A percentile compares a stretch with the other conserved stretches of the same genome.
Evolutionary conservation across 805 yeast species (phyloP).

Genomic region (Candida silvatica): DNA sequence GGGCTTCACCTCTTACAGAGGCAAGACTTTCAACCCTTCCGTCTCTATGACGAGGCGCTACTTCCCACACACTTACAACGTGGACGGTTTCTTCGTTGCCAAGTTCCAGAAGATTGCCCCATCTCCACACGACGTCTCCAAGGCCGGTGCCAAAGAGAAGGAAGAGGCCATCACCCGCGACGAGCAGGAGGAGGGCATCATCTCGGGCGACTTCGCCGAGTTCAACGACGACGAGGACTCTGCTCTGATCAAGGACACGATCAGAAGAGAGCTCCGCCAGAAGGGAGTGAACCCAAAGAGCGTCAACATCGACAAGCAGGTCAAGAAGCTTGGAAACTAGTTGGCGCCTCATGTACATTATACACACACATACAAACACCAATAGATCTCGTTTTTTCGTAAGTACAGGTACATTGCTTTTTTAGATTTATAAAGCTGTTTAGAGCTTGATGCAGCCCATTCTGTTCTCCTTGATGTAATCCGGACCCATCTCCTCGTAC

Average conservation of each 20-base stretch:
- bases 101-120: conserved; percentile 88
- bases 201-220: conserved; percentile 77
- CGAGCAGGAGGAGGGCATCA: conserved; percentile 68
- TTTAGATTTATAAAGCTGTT: not conserved
- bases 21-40: conserved; percentile 77
- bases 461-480: conserved; percentile 79
- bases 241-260: conserved; percentile 59
- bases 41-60: conserved; percentile 83
- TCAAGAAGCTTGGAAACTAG: too few species aligned
- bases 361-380: not conserved
- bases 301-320: conserved; percentile 20
- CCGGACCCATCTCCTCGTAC: conserved; percentile 84
- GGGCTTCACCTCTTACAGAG: conserved; percentile 90
- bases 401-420: not conserved
- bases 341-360: not conserved
- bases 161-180: conserved; percentile 76
- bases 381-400: too few species aligned
- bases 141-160: conserved; percentile 84
- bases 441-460: conserved; percentile 39
- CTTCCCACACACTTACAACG: conserved; percentile 97
- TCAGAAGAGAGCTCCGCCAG: conserved; percentile 54
- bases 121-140: conserved; percentile 74
- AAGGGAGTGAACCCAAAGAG: conserved; percentile 66
- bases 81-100: conserved; percentile 97
- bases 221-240: conserved; percentile 74